Conservation (phyloP, 225 moss, liverwort and hornwort species). For the Pseudisothecium myosuroides region DNA sequence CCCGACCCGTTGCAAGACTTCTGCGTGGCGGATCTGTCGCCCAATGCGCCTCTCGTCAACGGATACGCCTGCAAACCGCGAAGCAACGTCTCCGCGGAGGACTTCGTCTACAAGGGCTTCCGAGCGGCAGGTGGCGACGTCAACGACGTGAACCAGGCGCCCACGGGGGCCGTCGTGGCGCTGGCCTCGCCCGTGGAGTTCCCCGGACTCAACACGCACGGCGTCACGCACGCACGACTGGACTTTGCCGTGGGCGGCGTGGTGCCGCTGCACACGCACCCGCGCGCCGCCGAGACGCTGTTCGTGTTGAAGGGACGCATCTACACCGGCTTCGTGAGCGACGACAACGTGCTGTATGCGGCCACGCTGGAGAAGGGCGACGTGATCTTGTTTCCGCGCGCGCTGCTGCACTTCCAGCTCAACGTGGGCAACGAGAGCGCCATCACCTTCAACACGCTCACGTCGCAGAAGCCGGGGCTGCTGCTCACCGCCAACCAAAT, state of each 20-base stretch:
- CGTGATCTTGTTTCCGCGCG: neutral
- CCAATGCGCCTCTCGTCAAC: neutral
- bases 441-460: neutral
- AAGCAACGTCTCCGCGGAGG: neutral
- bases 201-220: neutral
- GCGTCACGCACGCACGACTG: neutral
- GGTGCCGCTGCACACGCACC: neutral
- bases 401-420: slow-evolving; percentile 3
- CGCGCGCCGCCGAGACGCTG: slow-evolving; percentile 2
- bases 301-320: neutral
- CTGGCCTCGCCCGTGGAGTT: neutral
- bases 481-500: neutral
- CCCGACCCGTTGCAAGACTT: neutral
- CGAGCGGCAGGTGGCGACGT: neutral
- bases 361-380: neutral
- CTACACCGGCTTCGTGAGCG: slow-evolving; percentile 11
- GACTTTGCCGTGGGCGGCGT: neutral
- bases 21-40: neutral
- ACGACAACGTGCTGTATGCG: neutral
- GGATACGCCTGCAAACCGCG: neutral
- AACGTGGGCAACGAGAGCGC: neutral
- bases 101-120: neutral
- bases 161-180: neutral
- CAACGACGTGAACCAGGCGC: neutral
- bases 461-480: slow-evolving; percentile 3